Evolutionary conservation across 257 asterid genomes (phyloP), one percentile per base, ranked within the genome.

Genomic region (Fraxinus quadrangulata): DNA sequence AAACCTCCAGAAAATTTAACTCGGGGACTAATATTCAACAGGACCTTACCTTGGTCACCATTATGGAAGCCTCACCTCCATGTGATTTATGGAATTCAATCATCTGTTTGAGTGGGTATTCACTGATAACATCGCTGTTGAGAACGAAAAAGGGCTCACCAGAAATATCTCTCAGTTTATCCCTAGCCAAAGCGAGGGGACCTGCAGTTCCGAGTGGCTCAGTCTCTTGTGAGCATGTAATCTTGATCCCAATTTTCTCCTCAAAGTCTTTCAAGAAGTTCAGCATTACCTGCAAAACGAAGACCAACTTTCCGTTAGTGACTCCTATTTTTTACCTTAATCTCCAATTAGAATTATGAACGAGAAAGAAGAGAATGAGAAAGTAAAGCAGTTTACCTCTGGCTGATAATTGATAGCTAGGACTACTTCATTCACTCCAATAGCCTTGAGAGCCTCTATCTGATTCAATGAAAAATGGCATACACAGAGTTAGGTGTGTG

Each of bases 181-280:
- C 94, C 88, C 97, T 82, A 73, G 99, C 99, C 93, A 95, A 86
- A 81, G 99, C 99, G 78, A 95, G 96, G 77, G 99, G 99, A 59
- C 99, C 98, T 36, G 99, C 99, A 65, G 99, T 95, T 72, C 99
- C 99, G 66, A 95, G 97, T n/a, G 99, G 99, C 85, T 95, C 99
- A 45, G 97, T 95, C 89, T 95, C 99, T 81, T 91, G 97, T 3
- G 99, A 95, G 86, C 99, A 95, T 19, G 94, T 88, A 74, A 95
- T 95, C 89, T 90, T 92, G 76, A 95, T 92, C 83, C 87, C 99
- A 75, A 95, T 95, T 86, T 92, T 95, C 28, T 89, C 74, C 90
- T 92, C 98, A 70, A 92, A 94, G 36, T 91, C 99, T 88, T 94
- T 94, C 85, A 94, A 84, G 89, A 94, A 94, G 88, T 92, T 94